Evolutionary conservation across 352 stramenopile genomes (phyloP).

Genomic region (Phytopythium aichiense): DNA sequence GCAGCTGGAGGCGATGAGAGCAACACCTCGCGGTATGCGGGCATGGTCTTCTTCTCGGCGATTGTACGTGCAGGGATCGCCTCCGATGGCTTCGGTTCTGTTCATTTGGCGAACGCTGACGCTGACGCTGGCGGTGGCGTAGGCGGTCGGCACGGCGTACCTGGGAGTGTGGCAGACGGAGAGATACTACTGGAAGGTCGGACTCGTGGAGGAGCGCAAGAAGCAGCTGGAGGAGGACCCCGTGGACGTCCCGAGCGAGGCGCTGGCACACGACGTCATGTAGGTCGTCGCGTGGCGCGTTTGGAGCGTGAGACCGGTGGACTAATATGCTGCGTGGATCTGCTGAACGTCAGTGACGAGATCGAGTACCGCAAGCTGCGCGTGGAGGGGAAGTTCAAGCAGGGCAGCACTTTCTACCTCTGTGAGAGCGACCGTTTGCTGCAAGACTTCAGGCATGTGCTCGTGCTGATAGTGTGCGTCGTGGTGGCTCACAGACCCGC

Average conservation of each 20-base stretch:
- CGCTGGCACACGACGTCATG: constrained; percentile 52
- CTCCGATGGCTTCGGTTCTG: background rate
- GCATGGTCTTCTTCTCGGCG: constrained; percentile 80
- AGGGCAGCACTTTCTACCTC: constrained; percentile 74
- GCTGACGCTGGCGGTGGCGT: background rate
- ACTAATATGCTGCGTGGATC: background rate
- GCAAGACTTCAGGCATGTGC: background rate
- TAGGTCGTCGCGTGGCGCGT: constrained; percentile 10
- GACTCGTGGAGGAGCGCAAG: constrained; percentile 79
- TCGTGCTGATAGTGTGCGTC: constrained; percentile 1
- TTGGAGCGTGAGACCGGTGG: background rate
- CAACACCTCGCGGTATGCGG: constrained; percentile 72
- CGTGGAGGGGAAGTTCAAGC: constrained; percentile 62
- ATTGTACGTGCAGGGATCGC: constrained; percentile 41
- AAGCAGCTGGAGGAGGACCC: constrained; percentile 66
- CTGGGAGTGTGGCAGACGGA: constrained; percentile 84
- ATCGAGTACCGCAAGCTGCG: constrained; percentile 79
- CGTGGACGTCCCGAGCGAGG: constrained; percentile 55
- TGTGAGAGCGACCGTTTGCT: constrained; percentile 29
- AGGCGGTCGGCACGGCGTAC: constrained; percentile 69
- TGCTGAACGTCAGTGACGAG: constrained; percentile 36
- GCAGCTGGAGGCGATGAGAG: constrained; percentile 33
- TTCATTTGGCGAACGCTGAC: background rate
- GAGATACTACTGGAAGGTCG: constrained; percentile 89
- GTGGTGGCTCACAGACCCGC: constrained; percentile 42